These are phyloP conservation scores for Dothiorella sarmentorum DNA, from an alignment of 2,329 filamentous ascomycete species.

Conservation along the genomic window DNA sequence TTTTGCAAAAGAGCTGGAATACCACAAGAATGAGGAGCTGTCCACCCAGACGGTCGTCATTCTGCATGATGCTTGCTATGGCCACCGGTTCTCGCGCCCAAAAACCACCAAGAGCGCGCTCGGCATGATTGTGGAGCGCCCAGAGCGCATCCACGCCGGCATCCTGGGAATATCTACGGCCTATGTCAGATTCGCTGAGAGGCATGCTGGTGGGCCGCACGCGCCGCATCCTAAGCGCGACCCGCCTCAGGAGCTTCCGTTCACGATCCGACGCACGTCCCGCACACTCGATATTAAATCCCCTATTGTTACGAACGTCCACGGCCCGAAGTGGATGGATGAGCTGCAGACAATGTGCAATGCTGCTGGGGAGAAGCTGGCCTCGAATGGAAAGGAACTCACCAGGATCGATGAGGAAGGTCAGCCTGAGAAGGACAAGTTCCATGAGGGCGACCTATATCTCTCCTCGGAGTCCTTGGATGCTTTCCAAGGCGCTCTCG, in stretches of 20 bases:
- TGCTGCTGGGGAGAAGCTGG: conserved; percentile 72
- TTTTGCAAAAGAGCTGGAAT: conserved; percentile 65
- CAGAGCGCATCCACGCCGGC: conserved; percentile 82
- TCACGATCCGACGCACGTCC: conserved; percentile 78
- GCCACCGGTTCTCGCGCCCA: conserved; percentile 84
- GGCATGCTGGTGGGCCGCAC: conserved; percentile 68
- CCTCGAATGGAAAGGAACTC: conserved; percentile 73
- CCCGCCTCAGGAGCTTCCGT: conserved; percentile 64
- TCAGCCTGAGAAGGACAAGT: conserved; percentile 58
- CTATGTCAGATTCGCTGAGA: conserved; percentile 83
- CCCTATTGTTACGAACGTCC: conserved; percentile 80
- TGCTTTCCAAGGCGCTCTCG: conserved; percentile 86
- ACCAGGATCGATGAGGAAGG: conserved; percentile 47
- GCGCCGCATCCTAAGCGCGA: conserved; percentile 63
- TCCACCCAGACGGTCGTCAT: conserved; percentile 70
- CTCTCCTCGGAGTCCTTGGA: conserved; percentile 80
- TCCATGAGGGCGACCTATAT: conserved; percentile 90
- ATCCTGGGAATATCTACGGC: conserved; percentile 79
- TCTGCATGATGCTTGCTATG: conserved; percentile 90
- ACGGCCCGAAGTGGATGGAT: conserved; percentile 90
- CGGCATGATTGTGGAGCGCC: conserved; percentile 83
- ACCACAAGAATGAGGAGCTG: conserved; percentile 46
- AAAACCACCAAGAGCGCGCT: conserved; percentile 69
- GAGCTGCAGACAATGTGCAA: conserved; percentile 85
- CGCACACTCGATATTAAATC: conserved; percentile 69